These are phyloP conservation scores for Eimeria brunetti DNA, from an alignment of 169 alveolate genomes.

Conservation along the genomic window DNA sequence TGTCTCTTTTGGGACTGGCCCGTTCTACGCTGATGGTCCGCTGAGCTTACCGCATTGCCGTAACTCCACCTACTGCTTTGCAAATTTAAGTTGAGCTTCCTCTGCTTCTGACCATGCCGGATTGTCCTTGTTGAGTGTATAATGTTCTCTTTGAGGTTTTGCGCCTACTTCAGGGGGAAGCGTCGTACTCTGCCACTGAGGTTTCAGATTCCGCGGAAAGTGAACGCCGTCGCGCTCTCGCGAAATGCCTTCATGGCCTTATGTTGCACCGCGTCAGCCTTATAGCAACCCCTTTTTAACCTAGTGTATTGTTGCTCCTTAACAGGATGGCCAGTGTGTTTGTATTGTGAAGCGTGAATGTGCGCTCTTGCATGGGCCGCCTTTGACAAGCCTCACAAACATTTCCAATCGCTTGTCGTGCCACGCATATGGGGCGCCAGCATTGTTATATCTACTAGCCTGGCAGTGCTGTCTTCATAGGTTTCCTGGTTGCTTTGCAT, in stretches of 20 bases:
- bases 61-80: not conserved
- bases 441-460: not conserved
- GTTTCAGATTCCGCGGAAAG: not conserved
- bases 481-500: not conserved
- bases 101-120: not conserved
- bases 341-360: not conserved
- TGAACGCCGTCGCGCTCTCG: not conserved
- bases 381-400: not conserved
- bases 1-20: not conserved
- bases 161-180: not conserved
- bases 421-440: not conserved
- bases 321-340: not conserved
- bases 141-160: not conserved
- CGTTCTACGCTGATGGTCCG: not conserved
- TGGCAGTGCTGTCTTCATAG: not conserved
- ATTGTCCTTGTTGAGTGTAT: not conserved
- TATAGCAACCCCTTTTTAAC: not conserved
- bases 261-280: slow-evolving; percentile 50
- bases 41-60: not conserved
- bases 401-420: not conserved
- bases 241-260: not conserved
- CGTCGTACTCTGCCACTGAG: slow-evolving; percentile 4
- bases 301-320: not conserved
- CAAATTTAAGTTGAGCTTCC: not conserved
- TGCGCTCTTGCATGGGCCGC: not conserved